Evolutionary conservation across 2,329 filamentous ascomycete species (phyloP), one percentile per base, ranked within the genome.

Genomic region (Fonsecaea nubica): DNA sequence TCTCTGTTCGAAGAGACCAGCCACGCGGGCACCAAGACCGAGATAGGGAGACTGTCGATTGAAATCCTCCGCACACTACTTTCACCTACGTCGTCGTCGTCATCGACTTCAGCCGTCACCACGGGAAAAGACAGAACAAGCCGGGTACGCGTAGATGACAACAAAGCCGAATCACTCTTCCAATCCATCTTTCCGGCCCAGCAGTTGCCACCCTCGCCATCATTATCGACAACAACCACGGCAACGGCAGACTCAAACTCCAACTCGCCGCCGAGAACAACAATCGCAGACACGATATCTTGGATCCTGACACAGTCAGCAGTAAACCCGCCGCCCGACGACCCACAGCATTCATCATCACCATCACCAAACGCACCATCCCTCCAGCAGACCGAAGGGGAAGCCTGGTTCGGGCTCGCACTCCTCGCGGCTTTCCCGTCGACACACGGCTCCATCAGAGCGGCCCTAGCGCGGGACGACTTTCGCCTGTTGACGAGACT

Each of bases 361-460:
- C 66, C 25, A 25, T 2, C 25, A 2, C 25, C 2, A 25, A 2
- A 61, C 36, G 25, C 50, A 7, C n/a, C 35, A 53, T 32, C 32
- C 48, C 50, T 35, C 15, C 42, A 33, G 18, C 63, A 61, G 18
- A 53, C 58, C 35, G 66, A 68, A 59, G 65, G 53, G 4, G 69
- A 70, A 62, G 66, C 58, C 18, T 70, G 69, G 69, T 70, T 70
- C 54, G 69, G 69, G 13, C 58, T 70, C 3, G 69, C 21, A 7
- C 62, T 67, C 18, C 61, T 70, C 7, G 63, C 66, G 6, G 58
- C 58, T 1, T 56, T 66, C 5, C 45, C 63, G 5, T n/a, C 30
- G n/a, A 32, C 63, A 13, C 59, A 58, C 32, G 10, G 55, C 6
- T 62, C 38, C 32, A 70, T 70, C 33, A 32, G 61, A 4, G 32